These are phyloP conservation scores for Saccharum officinarum DNA, from an alignment of 176 grass and related monocot species.

Conservation along the genomic window DNA sequence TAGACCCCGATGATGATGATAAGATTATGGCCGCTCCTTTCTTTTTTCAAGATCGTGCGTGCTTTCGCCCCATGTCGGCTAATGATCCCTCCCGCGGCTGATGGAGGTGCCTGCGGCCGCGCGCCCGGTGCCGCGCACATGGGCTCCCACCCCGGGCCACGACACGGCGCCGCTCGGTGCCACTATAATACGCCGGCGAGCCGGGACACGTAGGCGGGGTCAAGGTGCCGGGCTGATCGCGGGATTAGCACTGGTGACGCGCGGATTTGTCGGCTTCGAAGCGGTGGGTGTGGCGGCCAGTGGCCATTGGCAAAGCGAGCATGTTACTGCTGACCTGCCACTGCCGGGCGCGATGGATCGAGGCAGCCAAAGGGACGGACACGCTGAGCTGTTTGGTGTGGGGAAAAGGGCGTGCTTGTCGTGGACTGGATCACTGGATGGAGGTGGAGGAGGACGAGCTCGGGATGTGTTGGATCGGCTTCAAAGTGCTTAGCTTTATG, in stretches of 20 bases:
- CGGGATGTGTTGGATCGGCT: neutral
- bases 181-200: conserved; percentile 23
- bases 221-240: neutral
- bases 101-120: too few relatives aligned
- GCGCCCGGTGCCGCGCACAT: conserved; percentile 20
- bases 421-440: neutral
- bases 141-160: conserved; percentile 39
- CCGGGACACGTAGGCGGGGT: conserved; percentile 17
- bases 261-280: conserved; percentile 3
- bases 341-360: neutral
- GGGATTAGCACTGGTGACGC: neutral
- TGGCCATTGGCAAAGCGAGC: neutral
- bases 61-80: conserved; percentile 22
- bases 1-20: neutral
- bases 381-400: neutral
- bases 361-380: neutral
- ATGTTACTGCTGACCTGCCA: conserved; percentile 24
- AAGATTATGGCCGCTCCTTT: neutral
- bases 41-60: neutral
- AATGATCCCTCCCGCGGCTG: conserved; percentile 7
- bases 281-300: neutral
- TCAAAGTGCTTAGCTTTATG: conserved; percentile 1
- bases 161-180: conserved; percentile 40
- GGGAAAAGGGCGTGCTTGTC: neutral
- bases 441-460: neutral